Base-by-base conservation (phyloP, 352 stramenopile species). In the Pythium monospermum region DNA sequence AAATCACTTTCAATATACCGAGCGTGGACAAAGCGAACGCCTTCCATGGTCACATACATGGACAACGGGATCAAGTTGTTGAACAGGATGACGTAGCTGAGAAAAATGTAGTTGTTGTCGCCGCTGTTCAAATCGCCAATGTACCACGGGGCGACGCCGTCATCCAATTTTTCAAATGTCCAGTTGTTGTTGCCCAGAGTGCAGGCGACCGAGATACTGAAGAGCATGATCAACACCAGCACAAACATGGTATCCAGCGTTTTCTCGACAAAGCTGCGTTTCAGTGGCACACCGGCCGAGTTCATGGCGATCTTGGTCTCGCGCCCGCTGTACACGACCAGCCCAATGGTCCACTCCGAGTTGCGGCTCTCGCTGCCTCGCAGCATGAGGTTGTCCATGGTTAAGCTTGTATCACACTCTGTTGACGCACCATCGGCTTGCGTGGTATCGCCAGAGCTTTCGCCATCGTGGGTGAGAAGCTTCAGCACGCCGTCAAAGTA, bases 41-140 rank as follows among this genome's bases (percentile, higher is more conserved):
- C 76, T 68, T 94, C 84, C 76, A 94, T 93, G 30, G 84, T 93
- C 39, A 95, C 85, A 49, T 95, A 95, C 78, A 95, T 89, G 10
- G 83, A 92, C 33, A 94, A 60, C 35, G 83, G 80, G 42, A 94
- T 92, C 35, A 94, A 63, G 49, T 92, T 93, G 68, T 94, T 94
- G 59, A 94, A 94, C 36, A 95, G 54, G 36, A 95, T 94, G 42
- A 95, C 74, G 51, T 92, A 95, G 70, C 79, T 93, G 43, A 95
- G 59, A 54, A 95, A 95, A 50, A 94, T 91, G 58, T 91, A 94
- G 53, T 81, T 76, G 54, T 87, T 88, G 33, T 69, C 68, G 26
- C 70, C 71, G n/a, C n/a, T n/a, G n/a, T n/a, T n/a, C 31, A 45
- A 55, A 16, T 73, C 52, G 13, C 66, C 55, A 22, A 91, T 88